phyloP scores from a whole-genome alignment of 257 asterid species.

The Solanum chiquidenum region DNA sequence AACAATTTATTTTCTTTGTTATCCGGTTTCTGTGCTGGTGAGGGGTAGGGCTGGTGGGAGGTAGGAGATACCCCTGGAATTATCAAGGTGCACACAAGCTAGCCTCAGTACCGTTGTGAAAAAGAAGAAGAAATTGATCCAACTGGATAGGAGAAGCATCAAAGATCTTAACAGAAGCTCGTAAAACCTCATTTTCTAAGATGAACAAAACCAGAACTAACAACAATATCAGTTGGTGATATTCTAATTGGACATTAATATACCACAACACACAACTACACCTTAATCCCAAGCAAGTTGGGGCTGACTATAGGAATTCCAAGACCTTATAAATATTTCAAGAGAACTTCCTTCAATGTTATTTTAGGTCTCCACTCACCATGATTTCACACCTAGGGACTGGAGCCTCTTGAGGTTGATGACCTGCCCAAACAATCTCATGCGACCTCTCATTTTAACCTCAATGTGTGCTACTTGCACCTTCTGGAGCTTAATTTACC shows the following conservation, averaged over 20 bases:
- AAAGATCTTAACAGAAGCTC: not conserved
- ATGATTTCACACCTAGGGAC: not conserved
- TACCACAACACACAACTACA: not conserved
- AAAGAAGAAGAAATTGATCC: not conserved
- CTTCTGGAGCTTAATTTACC: not conserved
- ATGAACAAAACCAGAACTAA: not conserved
- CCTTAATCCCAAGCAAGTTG: not conserved
- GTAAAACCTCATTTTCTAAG: not conserved
- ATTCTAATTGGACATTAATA: not conserved
- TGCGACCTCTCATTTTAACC: not conserved
- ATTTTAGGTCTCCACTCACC: not conserved
- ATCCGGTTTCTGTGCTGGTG: not conserved
- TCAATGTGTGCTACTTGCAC: not conserved
- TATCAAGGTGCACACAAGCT: not conserved
- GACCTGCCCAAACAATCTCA: not conserved
- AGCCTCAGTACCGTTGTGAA: not conserved
- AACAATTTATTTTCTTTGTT: not conserved
- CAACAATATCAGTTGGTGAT: not conserved
- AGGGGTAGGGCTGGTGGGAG: not conserved
- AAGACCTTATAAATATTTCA: not conserved
- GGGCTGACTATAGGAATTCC: not conserved
- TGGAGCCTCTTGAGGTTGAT: not conserved
- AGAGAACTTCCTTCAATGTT: not conserved
- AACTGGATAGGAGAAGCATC: not conserved
- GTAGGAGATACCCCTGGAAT: not conserved